Conservation (phyloP, 768 basidiomycete genomes). For the Tricholoma terreum region DNA sequence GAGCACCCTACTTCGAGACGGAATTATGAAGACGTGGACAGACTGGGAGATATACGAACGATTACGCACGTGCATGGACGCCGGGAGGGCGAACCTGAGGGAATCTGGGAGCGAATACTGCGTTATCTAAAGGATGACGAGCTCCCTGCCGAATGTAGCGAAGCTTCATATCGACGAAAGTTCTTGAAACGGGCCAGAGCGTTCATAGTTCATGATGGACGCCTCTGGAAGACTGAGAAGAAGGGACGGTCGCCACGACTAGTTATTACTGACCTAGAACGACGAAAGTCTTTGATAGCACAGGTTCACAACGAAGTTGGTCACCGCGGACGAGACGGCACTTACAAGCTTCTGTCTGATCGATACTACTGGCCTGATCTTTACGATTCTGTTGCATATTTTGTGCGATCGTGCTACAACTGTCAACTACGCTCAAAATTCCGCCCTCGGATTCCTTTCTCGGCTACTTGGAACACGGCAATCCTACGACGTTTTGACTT, state of each 20-base stretch:
- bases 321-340: too few relatives aligned
- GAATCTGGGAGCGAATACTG: slow-evolving; percentile 13
- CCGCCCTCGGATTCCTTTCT: slow-evolving; percentile 19
- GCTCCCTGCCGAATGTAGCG: too few relatives aligned
- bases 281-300: too few relatives aligned
- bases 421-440: slow-evolving; percentile 26
- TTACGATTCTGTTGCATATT: too few relatives aligned
- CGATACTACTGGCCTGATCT: too few relatives aligned
- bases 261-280: too few relatives aligned
- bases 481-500: slow-evolving; percentile 24
- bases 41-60: neutral
- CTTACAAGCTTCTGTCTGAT: too few relatives aligned
- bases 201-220: slow-evolving; percentile 19
- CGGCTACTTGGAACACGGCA: slow-evolving; percentile 10
- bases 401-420: too few relatives aligned
- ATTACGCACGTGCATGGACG: slow-evolving; percentile 5
- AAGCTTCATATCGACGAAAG: neutral
- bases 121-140: neutral
- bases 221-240: slow-evolving; percentile 8
- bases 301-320: too few relatives aligned
- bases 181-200: slow-evolving; percentile 5
- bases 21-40: neutral
- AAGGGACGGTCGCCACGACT: slow-evolving; percentile 17
- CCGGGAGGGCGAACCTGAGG: too few relatives aligned
- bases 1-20: neutral